Conservation (phyloP, 2,329 filamentous ascomycete species). For the Hysterium pulicare region DNA sequence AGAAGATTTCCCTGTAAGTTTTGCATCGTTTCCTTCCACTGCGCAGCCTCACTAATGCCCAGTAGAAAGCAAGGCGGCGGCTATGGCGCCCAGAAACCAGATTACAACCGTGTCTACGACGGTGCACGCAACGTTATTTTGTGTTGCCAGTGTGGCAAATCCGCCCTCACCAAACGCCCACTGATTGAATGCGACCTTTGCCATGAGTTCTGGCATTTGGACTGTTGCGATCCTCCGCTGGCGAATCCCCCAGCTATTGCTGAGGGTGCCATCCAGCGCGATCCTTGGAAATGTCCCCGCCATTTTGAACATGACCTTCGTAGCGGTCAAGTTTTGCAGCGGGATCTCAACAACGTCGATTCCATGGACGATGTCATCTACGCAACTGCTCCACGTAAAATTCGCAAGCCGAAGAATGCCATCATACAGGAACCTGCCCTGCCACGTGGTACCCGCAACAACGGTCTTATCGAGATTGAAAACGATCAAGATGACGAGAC, state of each 20-base stretch:
- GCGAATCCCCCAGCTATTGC: slow-evolving; percentile 66
- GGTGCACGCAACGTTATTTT: slow-evolving; percentile 70
- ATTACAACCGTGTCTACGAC: slow-evolving; percentile 63
- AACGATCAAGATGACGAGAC: slow-evolving; percentile 44
- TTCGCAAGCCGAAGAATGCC: slow-evolving; percentile 51
- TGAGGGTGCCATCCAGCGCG: slow-evolving; percentile 53
- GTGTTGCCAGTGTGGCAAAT: slow-evolving; percentile 71
- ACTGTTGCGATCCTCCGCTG: slow-evolving; percentile 83
- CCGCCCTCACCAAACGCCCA: slow-evolving; percentile 61
- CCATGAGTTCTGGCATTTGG: slow-evolving; percentile 80
- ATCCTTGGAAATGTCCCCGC: slow-evolving; percentile 82
- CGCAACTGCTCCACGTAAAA: slow-evolving; percentile 33
- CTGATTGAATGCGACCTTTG: slow-evolving; percentile 88
- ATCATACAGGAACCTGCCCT: slow-evolving; percentile 47
- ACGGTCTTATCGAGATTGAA: slow-evolving; percentile 46
- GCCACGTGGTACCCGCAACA: slow-evolving; percentile 59
- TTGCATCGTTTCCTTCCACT: slow-evolving; percentile 3
- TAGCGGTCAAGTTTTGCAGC: slow-evolving; percentile 29
- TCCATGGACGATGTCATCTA: slow-evolving; percentile 27
- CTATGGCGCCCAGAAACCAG: slow-evolving; percentile 39
- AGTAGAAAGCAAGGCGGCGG: slow-evolving; percentile 36
- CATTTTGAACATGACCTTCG: slow-evolving; percentile 74
- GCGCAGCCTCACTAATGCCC: slow-evolving; percentile 29
- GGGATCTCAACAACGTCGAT: slow-evolving; percentile 27
- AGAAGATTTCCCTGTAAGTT: slow-evolving; percentile 58